Evolutionary conservation across 225 moss, liverwort and hornwort genomes (phyloP), one percentile per base, ranked within the genome.

Genomic region (Marchantia polymorpha): DNA sequence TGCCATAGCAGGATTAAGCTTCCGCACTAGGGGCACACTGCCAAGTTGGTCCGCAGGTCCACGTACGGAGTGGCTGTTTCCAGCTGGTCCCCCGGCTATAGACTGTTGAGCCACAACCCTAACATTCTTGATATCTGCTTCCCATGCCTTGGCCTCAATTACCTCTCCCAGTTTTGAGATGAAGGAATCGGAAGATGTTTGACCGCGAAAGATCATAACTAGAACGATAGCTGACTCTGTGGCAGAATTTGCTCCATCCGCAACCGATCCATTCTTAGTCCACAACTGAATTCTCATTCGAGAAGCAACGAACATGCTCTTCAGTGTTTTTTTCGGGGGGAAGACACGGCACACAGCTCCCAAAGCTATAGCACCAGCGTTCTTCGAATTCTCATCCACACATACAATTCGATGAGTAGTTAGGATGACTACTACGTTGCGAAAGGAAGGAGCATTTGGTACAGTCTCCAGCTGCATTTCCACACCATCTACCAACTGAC

Each of bases 1-100:
- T 77, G 97, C 94, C 97, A 99, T 99, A 31, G 94, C 92, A 77
- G 97, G 92, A 87, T 99, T 95, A 78, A 97, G 84, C 80, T 89
- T 94, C 22, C 83, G 77, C 67, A 88, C 87, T 77, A 64, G 82
- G 60, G 82, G 82, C 66, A 85, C 86, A 67, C 77, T 81, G 23
- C 75, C 23, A 25, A 63, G 60, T 14, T 61, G 74, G 26, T 77
- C 83, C 31, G 70, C 69, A 77, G 70, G 15, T 47, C 31, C 84
- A 76, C 84, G 54, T 59, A 74, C 85, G 31, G 86, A 81, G 75
- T 74, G 73, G 29, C 89, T 89, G 25, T 88, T 86, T 54, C 86
- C 86, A 72, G 85, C 82, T 65, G 82, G 85, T 61, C 65, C 87
- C 72, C 66, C 78, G 47, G 66, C 79, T 73, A 66, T 69, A 1